phyloP scores from a whole-genome alignment of 306 rosid genomes.

The Prunus davidiana region DNA sequence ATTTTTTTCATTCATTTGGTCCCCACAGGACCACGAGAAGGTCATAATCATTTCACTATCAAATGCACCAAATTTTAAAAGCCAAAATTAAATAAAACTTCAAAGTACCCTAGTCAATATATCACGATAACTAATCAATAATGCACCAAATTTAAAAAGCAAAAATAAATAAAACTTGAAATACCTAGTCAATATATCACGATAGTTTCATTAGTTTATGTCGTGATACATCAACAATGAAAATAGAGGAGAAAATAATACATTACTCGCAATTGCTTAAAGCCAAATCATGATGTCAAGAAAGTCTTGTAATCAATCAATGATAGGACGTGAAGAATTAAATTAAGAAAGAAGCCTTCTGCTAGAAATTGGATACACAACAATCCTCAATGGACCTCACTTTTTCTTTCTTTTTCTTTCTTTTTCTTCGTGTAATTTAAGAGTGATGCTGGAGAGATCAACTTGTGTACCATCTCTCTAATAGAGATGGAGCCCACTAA shows the following conservation, averaged over 20 bases:
- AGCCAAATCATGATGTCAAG: not conserved
- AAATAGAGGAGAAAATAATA: not conserved
- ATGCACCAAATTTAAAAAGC: not conserved
- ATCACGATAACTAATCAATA: not conserved
- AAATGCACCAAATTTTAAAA: not conserved
- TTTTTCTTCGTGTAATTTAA: too few relatives aligned
- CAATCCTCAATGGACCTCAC: not conserved
- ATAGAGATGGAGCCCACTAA: fast-evolving
- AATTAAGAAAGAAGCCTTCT: not conserved
- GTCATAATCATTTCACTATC: conserved; percentile 1
- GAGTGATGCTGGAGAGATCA: fast-evolving
- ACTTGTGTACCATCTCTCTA: too few relatives aligned
- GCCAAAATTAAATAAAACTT: not conserved
- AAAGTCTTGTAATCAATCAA: conserved; percentile 10
- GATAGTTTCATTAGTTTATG: not conserved
- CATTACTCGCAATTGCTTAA: not conserved
- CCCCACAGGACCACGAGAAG: conserved; percentile 3
- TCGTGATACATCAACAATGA: too few relatives aligned
- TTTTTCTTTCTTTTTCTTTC: too few relatives aligned
- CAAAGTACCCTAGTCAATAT: not conserved
- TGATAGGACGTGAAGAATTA: conserved; percentile 36
- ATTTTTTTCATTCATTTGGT: not conserved
- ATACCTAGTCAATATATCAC: not conserved
- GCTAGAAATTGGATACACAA: not conserved
- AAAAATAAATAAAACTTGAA: not conserved